These are phyloP conservation scores for Neurospora terricola DNA, from an alignment of 495 filamentous ascomycete species.

Conservation along the genomic window DNA sequence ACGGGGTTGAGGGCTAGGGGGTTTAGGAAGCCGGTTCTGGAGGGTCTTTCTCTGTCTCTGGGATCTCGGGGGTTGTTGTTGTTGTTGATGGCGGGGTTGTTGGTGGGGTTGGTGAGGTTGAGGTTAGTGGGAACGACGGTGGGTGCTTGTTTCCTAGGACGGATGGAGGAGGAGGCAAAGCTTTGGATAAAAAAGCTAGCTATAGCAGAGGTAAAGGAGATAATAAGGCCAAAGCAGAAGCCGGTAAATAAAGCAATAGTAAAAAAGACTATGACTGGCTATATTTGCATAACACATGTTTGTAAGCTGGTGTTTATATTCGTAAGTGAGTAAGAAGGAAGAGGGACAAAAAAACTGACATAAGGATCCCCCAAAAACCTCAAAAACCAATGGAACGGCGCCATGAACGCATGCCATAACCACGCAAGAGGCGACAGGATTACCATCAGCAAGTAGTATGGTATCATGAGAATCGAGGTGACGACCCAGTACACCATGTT, in stretches of 20 bases:
- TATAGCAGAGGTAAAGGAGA: background rate
- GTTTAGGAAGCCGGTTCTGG: background rate
- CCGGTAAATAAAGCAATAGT: background rate
- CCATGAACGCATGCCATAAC: background rate
- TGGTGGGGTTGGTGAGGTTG: background rate
- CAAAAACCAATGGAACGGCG: background rate
- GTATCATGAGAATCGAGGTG: background rate
- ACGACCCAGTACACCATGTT: background rate
- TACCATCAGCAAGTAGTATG: background rate
- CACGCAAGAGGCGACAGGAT: background rate
- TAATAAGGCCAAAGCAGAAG: background rate
- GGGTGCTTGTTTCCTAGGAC: background rate
- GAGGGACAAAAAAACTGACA: background rate
- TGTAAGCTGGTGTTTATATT: no score
- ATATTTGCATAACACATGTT: background rate
- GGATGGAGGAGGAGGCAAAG: background rate
- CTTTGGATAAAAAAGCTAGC: background rate
- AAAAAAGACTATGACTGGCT: background rate
- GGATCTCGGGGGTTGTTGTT: background rate
- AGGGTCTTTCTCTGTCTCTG: background rate
- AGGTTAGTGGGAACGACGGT: background rate
- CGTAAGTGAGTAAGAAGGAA: background rate
- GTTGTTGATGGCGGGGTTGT: background rate
- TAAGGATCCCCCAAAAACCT: background rate
- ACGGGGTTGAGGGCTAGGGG: background rate